Evolutionary conservation across 148 eudicot genomes (phyloP).

Genomic region (Spergularia marina): DNA sequence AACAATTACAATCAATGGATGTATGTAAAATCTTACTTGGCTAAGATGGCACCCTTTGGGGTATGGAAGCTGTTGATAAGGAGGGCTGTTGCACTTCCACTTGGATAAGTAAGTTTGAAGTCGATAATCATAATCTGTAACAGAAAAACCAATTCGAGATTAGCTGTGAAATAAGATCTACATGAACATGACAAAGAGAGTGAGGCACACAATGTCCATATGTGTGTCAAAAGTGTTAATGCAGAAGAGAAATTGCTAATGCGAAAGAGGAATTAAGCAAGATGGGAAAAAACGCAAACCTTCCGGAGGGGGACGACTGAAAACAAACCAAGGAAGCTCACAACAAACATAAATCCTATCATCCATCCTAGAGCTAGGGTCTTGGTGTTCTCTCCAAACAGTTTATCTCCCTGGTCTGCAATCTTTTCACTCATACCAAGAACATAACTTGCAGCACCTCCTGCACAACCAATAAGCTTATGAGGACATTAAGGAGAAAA

Average conservation of each 20-base stretch:
- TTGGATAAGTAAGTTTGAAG: slow-evolving; percentile 82
- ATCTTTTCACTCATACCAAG: slow-evolving; percentile 71
- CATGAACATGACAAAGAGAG: no score
- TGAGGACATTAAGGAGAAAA: background rate
- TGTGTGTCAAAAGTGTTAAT: no score
- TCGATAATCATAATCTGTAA: slow-evolving; percentile 83
- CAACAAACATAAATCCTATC: slow-evolving; percentile 80
- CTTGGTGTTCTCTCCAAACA: slow-evolving; percentile 43
- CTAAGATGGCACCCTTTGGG: slow-evolving; percentile 84
- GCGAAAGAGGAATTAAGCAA: background rate
- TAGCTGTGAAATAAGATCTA: no score
- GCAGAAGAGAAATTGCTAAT: background rate
- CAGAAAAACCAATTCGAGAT: background rate
- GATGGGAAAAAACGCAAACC: slow-evolving; percentile 34
- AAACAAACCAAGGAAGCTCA: slow-evolving; percentile 84
- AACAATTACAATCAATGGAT: background rate
- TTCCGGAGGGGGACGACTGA: slow-evolving; percentile 83
- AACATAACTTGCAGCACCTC: slow-evolving; percentile 89
- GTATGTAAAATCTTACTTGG: slow-evolving; percentile 45
- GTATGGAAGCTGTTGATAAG: slow-evolving; percentile 97
- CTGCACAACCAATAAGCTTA: slow-evolving; percentile 33
- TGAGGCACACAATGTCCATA: no score
- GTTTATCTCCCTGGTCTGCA: slow-evolving; percentile 51
- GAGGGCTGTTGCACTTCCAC: slow-evolving; percentile 91
- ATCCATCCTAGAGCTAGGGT: slow-evolving; percentile 63